Evolutionary conservation across 1,284 basidiomycete genomes (phyloP), one percentile per base, ranked within the genome.

Genomic region (Ustilago cynodontis): DNA sequence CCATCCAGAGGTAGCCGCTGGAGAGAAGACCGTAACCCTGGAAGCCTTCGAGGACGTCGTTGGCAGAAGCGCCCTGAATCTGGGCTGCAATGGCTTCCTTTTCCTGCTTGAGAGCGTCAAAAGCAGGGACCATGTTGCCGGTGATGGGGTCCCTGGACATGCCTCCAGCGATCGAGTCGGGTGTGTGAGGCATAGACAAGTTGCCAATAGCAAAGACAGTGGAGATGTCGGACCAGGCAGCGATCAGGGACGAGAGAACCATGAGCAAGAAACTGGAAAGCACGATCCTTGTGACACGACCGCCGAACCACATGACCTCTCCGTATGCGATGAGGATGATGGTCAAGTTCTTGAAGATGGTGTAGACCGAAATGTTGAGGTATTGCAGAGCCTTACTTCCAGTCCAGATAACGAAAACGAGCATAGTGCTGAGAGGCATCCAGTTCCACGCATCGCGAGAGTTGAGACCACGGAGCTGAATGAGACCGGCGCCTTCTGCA

Each of bases 301-400:
- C 95, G 67, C 92, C 94, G 86, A 99, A 99, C 95, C 95, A 98
- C 71, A 98, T 87, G 9, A 97, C 93, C 88, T 99, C 97, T 43
- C 97, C 97, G 85, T 99, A 98, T 5, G 97, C 95, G 83, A 99
- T 99, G 39, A 99, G 90, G 79, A 99, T 98, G 84, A 99, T 99
- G 29, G 97, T 98, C 81, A 99, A 86, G 86, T 99, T 99, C 88
- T 99, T 99, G 91, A 99, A 99, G 79, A 99, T 99, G 3, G 97
- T 88, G 81, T 88, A 88, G 59, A 86, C 85, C 11, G 86, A 81
- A 28, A 86, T 86, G 64, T 81, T 83, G 70, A 86, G 81, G 49
- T 77, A 79, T 71, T 86, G 86, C 85, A 99, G 88, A 83, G 94
- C 95, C 88, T 99, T 99, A 51, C 94, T 96, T 9, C 97, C 97